Base-by-base conservation (phyloP, 108 stramenopile genomes). In the Craspedostauros australis region DNA sequence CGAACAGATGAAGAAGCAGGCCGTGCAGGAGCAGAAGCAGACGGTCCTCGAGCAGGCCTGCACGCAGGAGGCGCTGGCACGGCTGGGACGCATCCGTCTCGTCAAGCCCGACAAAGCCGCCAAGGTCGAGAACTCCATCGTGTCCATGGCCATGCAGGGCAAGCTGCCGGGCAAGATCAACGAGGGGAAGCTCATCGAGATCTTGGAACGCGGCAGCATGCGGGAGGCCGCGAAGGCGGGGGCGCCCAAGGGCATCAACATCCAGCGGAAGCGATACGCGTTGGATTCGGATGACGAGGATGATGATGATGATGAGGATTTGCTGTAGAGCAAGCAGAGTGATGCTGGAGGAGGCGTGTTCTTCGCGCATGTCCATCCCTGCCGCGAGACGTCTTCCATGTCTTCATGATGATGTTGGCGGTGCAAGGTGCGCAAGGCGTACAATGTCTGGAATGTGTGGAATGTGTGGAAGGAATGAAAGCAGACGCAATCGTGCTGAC, bases 211-310 rank as follows among this genome's bases (percentile, higher is more conserved):
- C 38, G 60, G 59, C n/a, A 61, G 34, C 25, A 32, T 0, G 9
- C 60, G 75, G 23, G 76, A 66, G 7, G 74, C 56, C 14, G 57
- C 33, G 46, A 61, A 58, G 60, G 53, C 45, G 46, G 59, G 27
- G 50, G 50, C 12, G 38, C 57, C 42, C 37, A 65, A 34, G 20
- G 72, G 70, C 38, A 86, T 93, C 39, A 81, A 56, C 38, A 93
- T 93, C 60, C 86, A 93, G 44, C 60, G 91, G 54, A 93, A 88
- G 51, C 74, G 76, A 48, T 88, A 93, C 60, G 73, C 84, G n/a
- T 73, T 93, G 65, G 91, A 93, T 72, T 84, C 82, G 0, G 87
- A 88, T 59, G 86, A 84, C 51, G 91, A 92, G 21, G 74, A 88
- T 51, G 84, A 92, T 43, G 80, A 87, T 52, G 90, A 91, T 57